phyloP scores from a whole-genome alignment of 345 rosid genomes.

The Rhizophora mangle region DNA sequence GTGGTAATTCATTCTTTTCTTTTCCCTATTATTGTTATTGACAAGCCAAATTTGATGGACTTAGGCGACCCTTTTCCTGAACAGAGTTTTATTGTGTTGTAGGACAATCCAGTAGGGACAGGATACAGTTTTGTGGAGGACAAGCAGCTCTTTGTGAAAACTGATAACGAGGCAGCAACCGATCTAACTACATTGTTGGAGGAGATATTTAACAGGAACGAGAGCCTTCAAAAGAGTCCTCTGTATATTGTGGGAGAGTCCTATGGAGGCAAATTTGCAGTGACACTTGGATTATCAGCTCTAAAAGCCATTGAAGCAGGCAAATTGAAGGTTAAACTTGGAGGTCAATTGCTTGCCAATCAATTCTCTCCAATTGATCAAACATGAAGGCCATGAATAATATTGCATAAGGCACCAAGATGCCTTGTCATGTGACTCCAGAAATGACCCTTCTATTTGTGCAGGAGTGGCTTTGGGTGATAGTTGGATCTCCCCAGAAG shows the following conservation, averaged over 20 bases:
- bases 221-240: conserved; percentile 55
- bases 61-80: background rate
- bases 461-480: conserved; percentile 79
- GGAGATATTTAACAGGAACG: conserved; percentile 44
- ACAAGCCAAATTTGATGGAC: background rate
- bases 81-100: background rate
- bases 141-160: conserved; percentile 46
- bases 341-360: conserved; percentile 43
- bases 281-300: conserved; percentile 64
- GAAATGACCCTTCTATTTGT: background rate
- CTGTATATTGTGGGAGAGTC: conserved; percentile 82
- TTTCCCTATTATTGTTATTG: background rate
- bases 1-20: conserved; percentile 31
- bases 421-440: background rate
- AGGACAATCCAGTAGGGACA: conserved; percentile 84
- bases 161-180: conserved; percentile 77
- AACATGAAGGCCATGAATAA: too few relatives aligned
- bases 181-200: conserved; percentile 65
- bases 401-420: too few relatives aligned
- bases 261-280: conserved; percentile 89
- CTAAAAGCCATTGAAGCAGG: conserved; percentile 55
- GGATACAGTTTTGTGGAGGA: conserved; percentile 78
- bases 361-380: too few relatives aligned
- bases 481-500: conserved; percentile 94
- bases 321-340: conserved; percentile 59